These are phyloP conservation scores for Aquilaria yunnanensis DNA, from an alignment of 345 rosid genomes.

Conservation along the genomic window DNA sequence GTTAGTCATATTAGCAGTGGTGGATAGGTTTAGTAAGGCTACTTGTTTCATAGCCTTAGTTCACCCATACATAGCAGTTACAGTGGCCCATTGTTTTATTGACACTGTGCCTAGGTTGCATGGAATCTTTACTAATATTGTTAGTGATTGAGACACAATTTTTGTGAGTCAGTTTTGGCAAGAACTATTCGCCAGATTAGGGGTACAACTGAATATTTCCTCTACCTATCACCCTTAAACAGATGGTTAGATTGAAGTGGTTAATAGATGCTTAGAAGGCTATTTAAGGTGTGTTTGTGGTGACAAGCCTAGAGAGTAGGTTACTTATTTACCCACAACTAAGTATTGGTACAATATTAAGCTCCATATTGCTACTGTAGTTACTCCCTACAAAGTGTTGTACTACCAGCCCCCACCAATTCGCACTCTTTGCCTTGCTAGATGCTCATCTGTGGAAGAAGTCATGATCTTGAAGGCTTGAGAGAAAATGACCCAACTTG, in stretches of 20 bases:
- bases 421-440: neutral
- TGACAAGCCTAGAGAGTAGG: neutral
- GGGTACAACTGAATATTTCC: neutral
- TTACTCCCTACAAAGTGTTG: no score
- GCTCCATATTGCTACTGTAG: no score
- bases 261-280: constrained; percentile 6
- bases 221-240: constrained; percentile 1
- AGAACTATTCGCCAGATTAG: neutral
- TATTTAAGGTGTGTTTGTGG: constrained; percentile 5
- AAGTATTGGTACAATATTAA: no score
- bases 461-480: neutral
- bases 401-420: neutral
- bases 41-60: neutral
- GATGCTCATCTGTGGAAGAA: neutral
- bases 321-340: neutral
- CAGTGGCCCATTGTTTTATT: no score
- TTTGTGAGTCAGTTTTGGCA: neutral
- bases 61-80: neutral
- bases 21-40: neutral
- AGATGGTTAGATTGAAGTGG: neutral
- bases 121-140: no score
- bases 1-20: neutral
- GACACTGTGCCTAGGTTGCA: no score
- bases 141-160: no score
- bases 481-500: neutral